These are phyloP conservation scores for Chamaenerion angustifolium DNA, from an alignment of 345 rosid genomes.

Conservation along the genomic window DNA sequence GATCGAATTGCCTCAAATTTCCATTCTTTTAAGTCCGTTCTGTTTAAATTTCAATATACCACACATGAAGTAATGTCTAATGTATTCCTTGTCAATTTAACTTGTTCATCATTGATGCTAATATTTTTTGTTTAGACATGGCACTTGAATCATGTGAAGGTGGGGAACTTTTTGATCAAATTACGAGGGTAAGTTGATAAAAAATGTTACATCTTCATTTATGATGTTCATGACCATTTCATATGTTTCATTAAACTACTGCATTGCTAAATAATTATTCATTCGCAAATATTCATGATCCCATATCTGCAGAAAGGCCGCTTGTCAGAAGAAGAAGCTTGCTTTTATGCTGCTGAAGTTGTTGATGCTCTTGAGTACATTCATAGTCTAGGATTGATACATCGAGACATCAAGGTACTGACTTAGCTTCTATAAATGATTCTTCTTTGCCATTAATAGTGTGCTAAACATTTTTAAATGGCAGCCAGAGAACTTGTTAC, in stretches of 20 bases:
- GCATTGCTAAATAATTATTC: neutral
- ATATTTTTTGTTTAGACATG: slow-evolving; percentile 52
- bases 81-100: neutral
- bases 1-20: too few relatives aligned
- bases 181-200: slow-evolving; percentile 65
- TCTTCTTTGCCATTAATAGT: slow-evolving; percentile 3
- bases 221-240: neutral
- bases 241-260: neutral
- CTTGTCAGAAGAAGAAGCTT: slow-evolving; percentile 75
- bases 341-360: slow-evolving; percentile 84
- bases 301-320: slow-evolving; percentile 56
- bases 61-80: too few relatives aligned
- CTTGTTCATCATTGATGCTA: slow-evolving; percentile 13
- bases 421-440: slow-evolving; percentile 5
- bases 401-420: slow-evolving; percentile 91
- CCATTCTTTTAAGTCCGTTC: too few relatives aligned
- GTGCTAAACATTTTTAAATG: slow-evolving; percentile 10
- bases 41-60: too few relatives aligned
- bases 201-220: neutral
- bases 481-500: slow-evolving; percentile 95
- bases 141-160: slow-evolving; percentile 99
- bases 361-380: slow-evolving; percentile 95
- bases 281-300: neutral
- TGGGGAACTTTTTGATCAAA: slow-evolving; percentile 96
- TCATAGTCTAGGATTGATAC: slow-evolving; percentile 81